phyloP scores from a whole-genome alignment of 805 yeast genomes.

The Starmerella kuoi region DNA sequence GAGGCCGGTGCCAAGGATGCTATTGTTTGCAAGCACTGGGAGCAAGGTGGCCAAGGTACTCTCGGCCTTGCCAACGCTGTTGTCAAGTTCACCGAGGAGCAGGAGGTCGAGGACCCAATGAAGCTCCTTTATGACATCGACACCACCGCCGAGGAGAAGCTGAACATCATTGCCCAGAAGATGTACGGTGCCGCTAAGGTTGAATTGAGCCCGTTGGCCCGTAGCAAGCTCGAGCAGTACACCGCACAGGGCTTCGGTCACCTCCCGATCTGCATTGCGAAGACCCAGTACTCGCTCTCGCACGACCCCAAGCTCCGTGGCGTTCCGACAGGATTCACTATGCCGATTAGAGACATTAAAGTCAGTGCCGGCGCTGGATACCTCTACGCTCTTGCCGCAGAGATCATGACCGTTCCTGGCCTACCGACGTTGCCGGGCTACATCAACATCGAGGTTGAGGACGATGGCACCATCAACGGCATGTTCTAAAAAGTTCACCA shows the following conservation, averaged over 20 bases:
- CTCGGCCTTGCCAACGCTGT: slow-evolving; percentile 72
- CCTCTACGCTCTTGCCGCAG: slow-evolving; percentile 90
- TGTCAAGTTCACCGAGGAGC: slow-evolving; percentile 48
- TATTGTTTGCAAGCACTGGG: slow-evolving; percentile 88
- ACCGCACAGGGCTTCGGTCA: slow-evolving; percentile 79
- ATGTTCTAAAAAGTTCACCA: slow-evolving; percentile 44
- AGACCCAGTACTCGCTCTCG: slow-evolving; percentile 91
- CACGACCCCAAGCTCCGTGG: slow-evolving; percentile 91
- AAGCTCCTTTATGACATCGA: slow-evolving; percentile 59
- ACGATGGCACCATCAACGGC: slow-evolving; percentile 89
- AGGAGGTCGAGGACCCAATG: slow-evolving; percentile 31
- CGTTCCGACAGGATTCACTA: slow-evolving; percentile 84
- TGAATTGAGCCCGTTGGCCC: slow-evolving; percentile 73
- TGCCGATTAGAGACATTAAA: slow-evolving; percentile 89
- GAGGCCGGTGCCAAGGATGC: slow-evolving; percentile 90
- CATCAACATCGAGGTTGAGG: slow-evolving; percentile 90
- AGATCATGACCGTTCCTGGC: slow-evolving; percentile 95
- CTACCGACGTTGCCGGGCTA: slow-evolving; percentile 91
- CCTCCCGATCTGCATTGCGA: slow-evolving; percentile 92
- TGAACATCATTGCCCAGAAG: slow-evolving; percentile 63
- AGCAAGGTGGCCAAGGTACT: slow-evolving; percentile 88
- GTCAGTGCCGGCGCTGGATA: slow-evolving; percentile 96
- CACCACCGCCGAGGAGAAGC: slow-evolving; percentile 62
- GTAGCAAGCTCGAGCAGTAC: slow-evolving; percentile 67
- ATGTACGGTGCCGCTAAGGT: slow-evolving; percentile 90